Conservation (phyloP, 768 basidiomycete species). For the Kwoniella pini region DNA sequence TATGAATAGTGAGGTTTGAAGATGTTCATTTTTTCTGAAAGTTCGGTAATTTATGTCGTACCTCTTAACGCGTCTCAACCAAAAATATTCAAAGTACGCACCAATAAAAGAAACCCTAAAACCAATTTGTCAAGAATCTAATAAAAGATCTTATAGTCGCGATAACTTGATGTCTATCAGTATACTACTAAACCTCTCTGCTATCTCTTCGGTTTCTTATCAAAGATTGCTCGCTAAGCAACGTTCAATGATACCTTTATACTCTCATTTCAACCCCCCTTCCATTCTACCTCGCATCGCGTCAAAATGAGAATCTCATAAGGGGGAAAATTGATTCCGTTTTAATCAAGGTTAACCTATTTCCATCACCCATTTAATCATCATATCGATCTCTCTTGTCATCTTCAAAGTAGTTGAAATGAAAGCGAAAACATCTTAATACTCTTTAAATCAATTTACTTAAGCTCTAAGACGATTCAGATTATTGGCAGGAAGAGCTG, state of each 20-base stretch:
- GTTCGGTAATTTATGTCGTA: background rate
- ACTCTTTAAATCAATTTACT: no score
- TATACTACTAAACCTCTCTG: no score
- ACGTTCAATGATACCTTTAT: no score
- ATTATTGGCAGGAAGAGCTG: background rate
- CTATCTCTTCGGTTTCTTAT: no score
- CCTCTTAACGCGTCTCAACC: background rate
- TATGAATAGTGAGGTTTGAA: no score
- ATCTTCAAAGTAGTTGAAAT: no score
- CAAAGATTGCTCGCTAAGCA: no score
- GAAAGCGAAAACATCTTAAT: no score
- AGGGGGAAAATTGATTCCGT: conserved; percentile 4
- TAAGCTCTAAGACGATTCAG: no score
- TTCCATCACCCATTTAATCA: background rate
- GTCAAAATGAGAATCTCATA: background rate
- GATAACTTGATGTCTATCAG: no score
- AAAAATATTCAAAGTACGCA: conserved; percentile 3
- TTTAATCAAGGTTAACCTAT: background rate
- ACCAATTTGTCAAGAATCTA: background rate
- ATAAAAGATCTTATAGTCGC: background rate
- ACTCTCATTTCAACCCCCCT: no score
- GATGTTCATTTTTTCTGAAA: background rate
- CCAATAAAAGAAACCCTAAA: conserved; percentile 11
- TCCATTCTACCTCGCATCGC: background rate
- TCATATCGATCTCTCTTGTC: background rate